Evolutionary conservation across 179 eudicot species (phyloP).

Genomic region (Carnegiea gigantea): DNA sequence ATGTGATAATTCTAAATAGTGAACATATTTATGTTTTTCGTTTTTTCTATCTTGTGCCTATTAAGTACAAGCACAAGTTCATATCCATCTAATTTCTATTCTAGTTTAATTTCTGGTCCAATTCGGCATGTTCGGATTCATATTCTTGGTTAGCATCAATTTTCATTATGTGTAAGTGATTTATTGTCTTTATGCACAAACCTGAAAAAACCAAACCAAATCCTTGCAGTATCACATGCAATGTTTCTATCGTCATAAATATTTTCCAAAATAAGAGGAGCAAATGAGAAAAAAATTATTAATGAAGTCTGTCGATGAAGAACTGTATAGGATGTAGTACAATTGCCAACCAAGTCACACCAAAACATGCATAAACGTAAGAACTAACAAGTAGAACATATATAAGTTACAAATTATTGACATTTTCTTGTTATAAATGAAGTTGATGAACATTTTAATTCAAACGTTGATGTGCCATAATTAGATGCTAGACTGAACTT

Average conservation of each 20-base stretch:
- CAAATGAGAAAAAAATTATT: not conserved
- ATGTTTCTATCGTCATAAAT: not conserved
- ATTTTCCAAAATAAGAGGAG: slow-evolving; percentile 2
- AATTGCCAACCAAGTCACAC: not conserved
- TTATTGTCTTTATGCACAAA: not conserved
- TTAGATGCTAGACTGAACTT: slow-evolving; percentile 13
- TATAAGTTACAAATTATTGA: not conserved
- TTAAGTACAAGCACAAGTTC: too few relatives aligned
- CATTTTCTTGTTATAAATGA: not conserved
- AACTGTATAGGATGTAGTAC: not conserved
- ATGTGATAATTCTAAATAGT: too few relatives aligned
- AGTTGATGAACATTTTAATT: not conserved
- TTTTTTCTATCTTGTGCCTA: too few relatives aligned
- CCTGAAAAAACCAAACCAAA: not conserved
- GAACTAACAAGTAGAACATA: not conserved
- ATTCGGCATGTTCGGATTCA: too few relatives aligned
- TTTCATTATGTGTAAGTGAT: too few relatives aligned
- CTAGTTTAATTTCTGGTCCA: too few relatives aligned
- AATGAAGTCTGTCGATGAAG: not conserved
- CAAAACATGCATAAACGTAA: not conserved
- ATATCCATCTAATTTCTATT: too few relatives aligned
- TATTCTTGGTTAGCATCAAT: too few relatives aligned
- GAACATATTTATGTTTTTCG: too few relatives aligned
- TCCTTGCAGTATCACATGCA: too few relatives aligned
- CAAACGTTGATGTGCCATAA: not conserved